Conservation (phyloP, 2,329 filamentous ascomycete species). For the Davidsoniella virescens region DNA sequence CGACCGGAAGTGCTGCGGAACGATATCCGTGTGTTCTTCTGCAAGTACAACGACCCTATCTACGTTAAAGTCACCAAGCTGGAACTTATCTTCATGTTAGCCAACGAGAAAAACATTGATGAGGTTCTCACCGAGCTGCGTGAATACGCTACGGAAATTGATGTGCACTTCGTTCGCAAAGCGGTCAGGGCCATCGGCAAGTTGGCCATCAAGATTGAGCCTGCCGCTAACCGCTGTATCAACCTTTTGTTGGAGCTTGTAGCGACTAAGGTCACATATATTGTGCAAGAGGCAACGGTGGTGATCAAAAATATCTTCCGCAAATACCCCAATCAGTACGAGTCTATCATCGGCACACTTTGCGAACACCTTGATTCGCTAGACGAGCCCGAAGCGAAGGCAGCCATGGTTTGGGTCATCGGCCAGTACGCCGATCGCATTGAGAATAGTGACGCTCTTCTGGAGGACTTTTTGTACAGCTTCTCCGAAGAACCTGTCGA, state of each 20-base stretch:
- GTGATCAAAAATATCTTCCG: constrained; percentile 98
- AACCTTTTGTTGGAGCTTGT: constrained; percentile 84
- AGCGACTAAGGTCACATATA: constrained; percentile 95
- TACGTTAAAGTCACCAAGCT: constrained; percentile 99
- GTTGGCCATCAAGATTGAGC: constrained; percentile 96
- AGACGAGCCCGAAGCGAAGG: constrained; percentile 94
- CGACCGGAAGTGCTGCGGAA: constrained; percentile 86
- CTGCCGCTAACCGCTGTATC: constrained; percentile 79
- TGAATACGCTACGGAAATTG: constrained; percentile 96
- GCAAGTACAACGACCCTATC: constrained; percentile 99
- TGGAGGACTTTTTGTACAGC: constrained; percentile 88
- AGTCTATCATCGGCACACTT: constrained; percentile 87
- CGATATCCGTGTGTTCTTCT: constrained; percentile 97
- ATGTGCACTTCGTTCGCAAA: constrained; percentile 96
- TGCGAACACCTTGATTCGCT: constrained; percentile 93
- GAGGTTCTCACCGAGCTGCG: constrained; percentile 86
- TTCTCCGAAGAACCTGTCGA: constrained; percentile 92
- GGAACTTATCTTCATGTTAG: constrained; percentile 97
- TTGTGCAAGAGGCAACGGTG: constrained; percentile 95
- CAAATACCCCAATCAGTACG: constrained; percentile 97
- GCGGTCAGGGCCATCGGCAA: constrained; percentile 95
- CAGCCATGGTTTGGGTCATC: constrained; percentile 98
- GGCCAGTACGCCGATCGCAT: constrained; percentile 95
- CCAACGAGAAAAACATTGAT: constrained; percentile 85
- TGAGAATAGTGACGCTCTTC: constrained; percentile 82